Evolutionary conservation across 148 eudicot genomes (phyloP), one percentile per base, ranked within the genome.

Genomic region (Rhododendron molle): DNA sequence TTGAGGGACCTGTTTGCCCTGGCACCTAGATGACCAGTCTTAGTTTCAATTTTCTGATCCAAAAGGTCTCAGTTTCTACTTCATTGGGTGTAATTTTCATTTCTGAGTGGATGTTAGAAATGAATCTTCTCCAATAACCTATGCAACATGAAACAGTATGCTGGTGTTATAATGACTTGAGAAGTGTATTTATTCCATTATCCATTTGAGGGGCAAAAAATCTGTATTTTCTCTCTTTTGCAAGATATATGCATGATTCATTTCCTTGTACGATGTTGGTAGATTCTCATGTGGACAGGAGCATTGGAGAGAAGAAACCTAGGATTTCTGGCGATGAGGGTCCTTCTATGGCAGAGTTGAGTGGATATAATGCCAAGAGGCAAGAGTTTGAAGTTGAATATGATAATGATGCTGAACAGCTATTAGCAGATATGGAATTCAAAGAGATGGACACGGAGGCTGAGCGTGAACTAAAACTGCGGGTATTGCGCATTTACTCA

Each of bases 371-470:
- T 87, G 84, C 94, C 60, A 96, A 96, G 91, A 93, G 99, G 89
- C 93, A 93, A 86, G 99, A 96, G 84, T 96, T 96, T 90, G 98
- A 96, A 49, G 43, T 91, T 88, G 98, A 96, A 84, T 96, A 96
- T 87, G 98, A 96, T 86, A 94, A 96, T 90, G 98, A 96, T 88
- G 98, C 98, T 85, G 98, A 96, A 86, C 98, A 94, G 89, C 67
- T 96, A 81, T 90, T 96, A 71, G 96, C 98, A 62, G 98, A 94
- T 86, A 94, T 96, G 98, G 98, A 96, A 90, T 94, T 96, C 69
- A 96, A 96, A 89, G 98, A 96, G 26, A 86, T 94, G 20, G 98
- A 96, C 87, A 89, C 93, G 52, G 92, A 90, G 81, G 94, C 93
- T 83, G 98, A 96, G 81, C 93, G 91, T 85, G 94, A 94, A 89